phyloP scores from a whole-genome alignment of 2,329 filamentous ascomycete species.

The Sclerotinia glacialis region DNA sequence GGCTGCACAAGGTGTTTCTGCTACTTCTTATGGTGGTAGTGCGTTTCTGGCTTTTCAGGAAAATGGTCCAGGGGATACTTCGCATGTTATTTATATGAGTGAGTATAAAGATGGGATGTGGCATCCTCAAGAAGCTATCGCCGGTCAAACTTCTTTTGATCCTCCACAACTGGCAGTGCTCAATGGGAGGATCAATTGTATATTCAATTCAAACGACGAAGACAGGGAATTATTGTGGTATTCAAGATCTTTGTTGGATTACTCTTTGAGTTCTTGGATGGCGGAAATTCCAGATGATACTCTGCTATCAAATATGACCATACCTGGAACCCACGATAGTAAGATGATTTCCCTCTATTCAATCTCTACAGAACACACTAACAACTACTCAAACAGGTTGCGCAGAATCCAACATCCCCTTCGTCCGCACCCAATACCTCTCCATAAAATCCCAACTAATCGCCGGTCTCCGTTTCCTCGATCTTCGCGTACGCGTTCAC shows the following conservation, averaged over 20 bases:
- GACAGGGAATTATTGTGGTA: slow-evolving; percentile 41
- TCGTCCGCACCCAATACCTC: slow-evolving; percentile 69
- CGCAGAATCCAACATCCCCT: slow-evolving; percentile 53
- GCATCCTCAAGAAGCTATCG: slow-evolving; percentile 30
- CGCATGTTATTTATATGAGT: slow-evolving; percentile 30
- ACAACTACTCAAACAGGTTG: slow-evolving; percentile 40
- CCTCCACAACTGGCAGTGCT: slow-evolving; percentile 34
- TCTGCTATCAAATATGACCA: slow-evolving; percentile 61
- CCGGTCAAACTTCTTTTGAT: slow-evolving; percentile 28
- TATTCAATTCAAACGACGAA: slow-evolving; percentile 38
- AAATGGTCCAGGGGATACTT: slow-evolving; percentile 29
- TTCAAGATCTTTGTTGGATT: slow-evolving; percentile 39
- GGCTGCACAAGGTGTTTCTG: slow-evolving; percentile 39
- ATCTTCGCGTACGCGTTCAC: slow-evolving; percentile 59
- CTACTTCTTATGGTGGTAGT: slow-evolving; percentile 39
- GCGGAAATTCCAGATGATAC: slow-evolving; percentile 53
- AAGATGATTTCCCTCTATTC: neutral
- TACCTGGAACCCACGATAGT: slow-evolving; percentile 71
- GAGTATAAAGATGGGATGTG: slow-evolving; percentile 32
- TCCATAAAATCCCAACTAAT: slow-evolving; percentile 61
- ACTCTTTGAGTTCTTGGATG: slow-evolving; percentile 60
- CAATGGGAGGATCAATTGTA: slow-evolving; percentile 40
- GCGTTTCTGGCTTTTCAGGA: slow-evolving; percentile 38
- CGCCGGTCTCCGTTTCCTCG: slow-evolving; percentile 70
- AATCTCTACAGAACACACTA: neutral